Base-by-base conservation (phyloP, 116 monocot species). In the Phalaenopsis hybrid region DNA sequence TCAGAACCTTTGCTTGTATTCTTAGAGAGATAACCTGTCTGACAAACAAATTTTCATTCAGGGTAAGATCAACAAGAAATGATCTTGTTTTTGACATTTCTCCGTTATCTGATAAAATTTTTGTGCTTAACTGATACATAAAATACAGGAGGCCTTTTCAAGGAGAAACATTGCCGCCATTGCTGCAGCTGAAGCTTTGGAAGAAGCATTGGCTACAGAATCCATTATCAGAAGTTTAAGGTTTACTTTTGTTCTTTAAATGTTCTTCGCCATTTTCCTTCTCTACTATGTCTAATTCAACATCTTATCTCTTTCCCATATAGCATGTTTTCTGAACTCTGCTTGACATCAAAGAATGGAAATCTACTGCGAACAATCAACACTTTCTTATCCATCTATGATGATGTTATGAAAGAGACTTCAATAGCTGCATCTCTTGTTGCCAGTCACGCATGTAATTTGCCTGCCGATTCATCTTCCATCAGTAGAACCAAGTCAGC, bases 311-410 rank as follows among this genome's bases (percentile, higher is more conserved):
- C 48, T 50, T 61, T 46, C 37, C 75, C 76, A 68, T 31, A 49
- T 80, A 97, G 95, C 79, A 90, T 90, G 88, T 99, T 99, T 79
- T 90, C 92, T 59, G 88, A 95, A 81, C 90, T 99, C 12, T 89
- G 88, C 77, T 86, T 88, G 11, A 83, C 95, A 33, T 93, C 98
- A 4, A 95, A 92, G 74, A 65, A 82, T 13, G 88, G 79, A 52
- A 93, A 90, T 25, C 93, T 93, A 4, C 77, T 93, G 5, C 92
- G 90, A 46, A 84, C 92, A 18, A 92, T 99, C 17, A 92, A 93
- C n/a, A 84, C 83, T 0, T 99, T 99, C 86, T 79, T 99, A 7
- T 68, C 79, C 3, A 85, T 99, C 63, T 93, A 99, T 12, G 58
- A 83, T 7, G 95, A 99, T 74, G 82, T 85, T 13, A 41, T 83